phyloP scores from a whole-genome alignment of 1,284 basidiomycete species.

The Ceratorhiza oryzae-sativae region DNA sequence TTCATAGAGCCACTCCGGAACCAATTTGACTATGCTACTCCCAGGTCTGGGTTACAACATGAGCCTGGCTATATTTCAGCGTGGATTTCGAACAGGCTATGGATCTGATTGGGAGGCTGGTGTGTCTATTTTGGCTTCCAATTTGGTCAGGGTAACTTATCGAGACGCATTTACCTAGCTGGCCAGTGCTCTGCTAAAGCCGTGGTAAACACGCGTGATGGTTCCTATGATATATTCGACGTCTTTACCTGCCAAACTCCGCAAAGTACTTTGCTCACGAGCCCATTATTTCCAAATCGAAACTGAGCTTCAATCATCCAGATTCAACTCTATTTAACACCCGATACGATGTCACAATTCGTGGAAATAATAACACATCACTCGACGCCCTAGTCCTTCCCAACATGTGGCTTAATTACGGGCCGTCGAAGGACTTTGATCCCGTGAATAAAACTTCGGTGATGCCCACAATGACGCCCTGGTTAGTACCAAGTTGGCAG shows the following conservation, averaged over 20 bases:
- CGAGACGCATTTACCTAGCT: too few species aligned
- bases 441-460: background rate
- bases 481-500: constrained; percentile 11
- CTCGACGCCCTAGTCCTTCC: constrained; percentile 2
- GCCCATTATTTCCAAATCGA: background rate
- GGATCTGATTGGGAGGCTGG: background rate
- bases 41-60: background rate
- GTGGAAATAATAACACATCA: background rate
- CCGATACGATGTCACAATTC: background rate
- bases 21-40: background rate
- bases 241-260: background rate
- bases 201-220: too few species aligned
- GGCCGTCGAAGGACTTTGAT: background rate
- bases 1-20: background rate
- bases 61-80: background rate
- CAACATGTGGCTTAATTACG: background rate
- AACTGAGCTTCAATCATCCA: background rate
- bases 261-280: background rate
- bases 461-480: constrained; percentile 2
- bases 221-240: background rate
- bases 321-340: background rate
- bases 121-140: too few species aligned
- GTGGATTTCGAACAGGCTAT: background rate
- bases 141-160: too few species aligned
- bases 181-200: too few species aligned